These are phyloP conservation scores for Solanum chmielewskii DNA, from an alignment of 257 asterid genomes.

Conservation along the genomic window DNA sequence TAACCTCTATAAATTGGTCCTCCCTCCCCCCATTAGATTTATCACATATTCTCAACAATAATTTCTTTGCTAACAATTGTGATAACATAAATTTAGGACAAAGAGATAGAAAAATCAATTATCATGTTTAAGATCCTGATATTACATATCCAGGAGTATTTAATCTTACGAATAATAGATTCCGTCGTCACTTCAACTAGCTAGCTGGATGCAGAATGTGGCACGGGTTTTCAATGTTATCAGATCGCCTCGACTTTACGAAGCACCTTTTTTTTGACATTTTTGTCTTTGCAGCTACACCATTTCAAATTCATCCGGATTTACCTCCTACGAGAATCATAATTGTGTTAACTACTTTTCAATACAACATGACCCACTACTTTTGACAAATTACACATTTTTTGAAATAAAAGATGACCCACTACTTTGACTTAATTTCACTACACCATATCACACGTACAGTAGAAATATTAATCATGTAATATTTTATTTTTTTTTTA, in stretches of 20 bases:
- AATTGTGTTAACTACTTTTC: not conserved
- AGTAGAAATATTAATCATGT: not conserved
- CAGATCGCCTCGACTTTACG: not conserved
- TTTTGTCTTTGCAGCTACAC: not conserved
- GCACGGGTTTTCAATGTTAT: not conserved
- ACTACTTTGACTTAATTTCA: not conserved
- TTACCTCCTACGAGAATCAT: not conserved
- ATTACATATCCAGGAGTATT: no score
- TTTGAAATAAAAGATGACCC: not conserved
- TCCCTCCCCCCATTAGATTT: accelerated
- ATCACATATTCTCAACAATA: no score
- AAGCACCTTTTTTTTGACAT: not conserved
- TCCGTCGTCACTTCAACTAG: not conserved
- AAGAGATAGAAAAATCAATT: accelerated
- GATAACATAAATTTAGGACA: accelerated
- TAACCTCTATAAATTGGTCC: no score
- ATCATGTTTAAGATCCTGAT: accelerated
- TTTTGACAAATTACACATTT: not conserved
- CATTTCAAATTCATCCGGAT: not conserved
- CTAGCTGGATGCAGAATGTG: not conserved
- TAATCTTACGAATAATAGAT: not conserved
- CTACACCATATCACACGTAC: not conserved
- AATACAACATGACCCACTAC: not conserved
- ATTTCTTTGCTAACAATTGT: no score
- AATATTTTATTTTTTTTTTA: no score